Evolutionary conservation across 306 rosid genomes (phyloP).

Genomic region (Lagenaria siceraria): DNA sequence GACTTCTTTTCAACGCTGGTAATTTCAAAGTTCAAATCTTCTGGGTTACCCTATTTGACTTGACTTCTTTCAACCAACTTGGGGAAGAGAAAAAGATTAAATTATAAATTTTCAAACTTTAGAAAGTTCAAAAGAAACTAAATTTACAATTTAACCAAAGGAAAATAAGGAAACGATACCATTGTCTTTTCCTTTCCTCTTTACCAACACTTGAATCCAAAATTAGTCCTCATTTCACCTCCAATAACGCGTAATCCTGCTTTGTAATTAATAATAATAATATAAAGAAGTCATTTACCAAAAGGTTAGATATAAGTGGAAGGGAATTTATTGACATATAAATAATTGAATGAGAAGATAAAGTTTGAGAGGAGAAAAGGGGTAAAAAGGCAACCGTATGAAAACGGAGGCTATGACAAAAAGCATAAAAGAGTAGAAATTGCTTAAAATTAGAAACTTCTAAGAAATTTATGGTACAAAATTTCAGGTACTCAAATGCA

Average conservation of each 20-base stretch:
- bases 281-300: background rate
- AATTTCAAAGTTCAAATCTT: background rate
- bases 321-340: background rate
- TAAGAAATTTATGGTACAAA: background rate
- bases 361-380: background rate
- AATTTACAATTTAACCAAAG: too few species aligned
- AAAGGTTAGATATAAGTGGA: background rate
- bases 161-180: background rate
- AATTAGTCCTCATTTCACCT: background rate
- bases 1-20: background rate
- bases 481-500: slow-evolving; percentile 3
- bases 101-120: too few species aligned
- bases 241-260: background rate
- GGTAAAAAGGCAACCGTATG: background rate
- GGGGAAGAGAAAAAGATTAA: background rate
- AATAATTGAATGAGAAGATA: background rate
- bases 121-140: too few species aligned
- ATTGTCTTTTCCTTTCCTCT: background rate
- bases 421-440: background rate
- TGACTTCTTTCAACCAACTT: background rate
- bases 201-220: background rate
- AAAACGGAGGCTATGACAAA: background rate
- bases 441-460: slow-evolving; percentile 1
- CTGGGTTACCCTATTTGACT: background rate
- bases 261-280: background rate